Evolutionary conservation across 2,329 filamentous ascomycete genomes (phyloP), one percentile per base, ranked within the genome.

Genomic region (Lachnellula arida): DNA sequence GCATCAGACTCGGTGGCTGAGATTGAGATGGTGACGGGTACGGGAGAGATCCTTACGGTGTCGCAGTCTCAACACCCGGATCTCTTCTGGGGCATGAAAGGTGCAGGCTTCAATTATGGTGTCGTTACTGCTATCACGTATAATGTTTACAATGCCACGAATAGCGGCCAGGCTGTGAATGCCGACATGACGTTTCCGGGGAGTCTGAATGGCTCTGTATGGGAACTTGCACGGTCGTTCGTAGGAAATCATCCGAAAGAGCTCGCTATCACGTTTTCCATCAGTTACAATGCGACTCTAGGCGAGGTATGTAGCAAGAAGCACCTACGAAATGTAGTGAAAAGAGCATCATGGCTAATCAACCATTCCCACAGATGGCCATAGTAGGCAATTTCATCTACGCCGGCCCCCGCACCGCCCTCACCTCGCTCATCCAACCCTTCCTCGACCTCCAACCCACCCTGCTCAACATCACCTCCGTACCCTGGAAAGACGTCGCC

Each of bases 11-110:
- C 34, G 14, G 22, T 54, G 14, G 11, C 39, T 8, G 74, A 78
- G 58, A 78, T 73, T 53, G 60, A 66, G 44, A 64, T 70, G 25
- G 70, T 70, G 15, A 59, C 68, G 34, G 63, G 65, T 28, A 55
- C 67, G 49, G 70, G 69, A n/a, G 55, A 51, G 12, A 56, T 69
- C 35, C 57, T 63, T 9, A 57, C 47, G 2, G 58, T 56, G 4
- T 61, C 63, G 11, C 55, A 59, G n/a, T 51, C 48, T 4, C 34
- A 64, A n/a, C 60, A 71, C 34, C 46, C 57, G 6, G 69, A 71
- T 47, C 53, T 71, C 12, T 71, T 68, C 58, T 71, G 61, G 61
- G 69, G 66, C 19, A 55, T 69, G n/a, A 64, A 63, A 49, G 69
- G 69, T 22, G 69, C 68, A 25, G 69, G 67, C 19, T 59, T 14